These are phyloP conservation scores for Lojkania enalia DNA, from an alignment of 2,329 filamentous ascomycete genomes.

Conservation along the genomic window DNA sequence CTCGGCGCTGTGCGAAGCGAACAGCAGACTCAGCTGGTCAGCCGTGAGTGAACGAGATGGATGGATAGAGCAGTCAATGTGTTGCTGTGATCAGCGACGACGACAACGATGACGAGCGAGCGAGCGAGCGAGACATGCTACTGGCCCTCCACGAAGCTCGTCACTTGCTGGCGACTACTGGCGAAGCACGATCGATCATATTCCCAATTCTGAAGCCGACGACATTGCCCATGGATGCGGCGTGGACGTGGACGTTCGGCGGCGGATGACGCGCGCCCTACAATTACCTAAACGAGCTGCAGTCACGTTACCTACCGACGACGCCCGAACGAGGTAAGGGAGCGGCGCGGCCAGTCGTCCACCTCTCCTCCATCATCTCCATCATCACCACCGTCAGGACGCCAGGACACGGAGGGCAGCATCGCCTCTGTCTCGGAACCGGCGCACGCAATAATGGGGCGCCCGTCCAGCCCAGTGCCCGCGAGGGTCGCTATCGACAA, in stretches of 20 bases:
- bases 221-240: neutral
- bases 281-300: too few relatives aligned
- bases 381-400: too few relatives aligned
- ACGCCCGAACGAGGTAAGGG: too few relatives aligned
- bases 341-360: too few relatives aligned
- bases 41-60: constrained; percentile 15
- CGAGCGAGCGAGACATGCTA: too few relatives aligned
- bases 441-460: neutral
- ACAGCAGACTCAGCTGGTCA: constrained; percentile 21
- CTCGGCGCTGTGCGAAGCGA: neutral
- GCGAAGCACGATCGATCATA: constrained; percentile 7
- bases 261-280: too few relatives aligned
- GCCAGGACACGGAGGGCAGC: too few relatives aligned
- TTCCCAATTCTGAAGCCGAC: constrained; percentile 7
- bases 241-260: constrained; percentile 1
- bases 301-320: too few relatives aligned
- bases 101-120: too few relatives aligned
- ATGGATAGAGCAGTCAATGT: constrained; percentile 8
- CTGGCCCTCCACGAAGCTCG: too few relatives aligned
- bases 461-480: constrained; percentile 1
- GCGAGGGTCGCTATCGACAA: constrained; percentile 17
- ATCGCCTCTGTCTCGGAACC: constrained; percentile 17
- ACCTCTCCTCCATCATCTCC: too few relatives aligned
- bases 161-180: too few relatives aligned
- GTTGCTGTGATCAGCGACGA: constrained; percentile 11